Evolutionary conservation across 805 yeast genomes (phyloP).

Genomic region (Zygoascus tannicola): DNA sequence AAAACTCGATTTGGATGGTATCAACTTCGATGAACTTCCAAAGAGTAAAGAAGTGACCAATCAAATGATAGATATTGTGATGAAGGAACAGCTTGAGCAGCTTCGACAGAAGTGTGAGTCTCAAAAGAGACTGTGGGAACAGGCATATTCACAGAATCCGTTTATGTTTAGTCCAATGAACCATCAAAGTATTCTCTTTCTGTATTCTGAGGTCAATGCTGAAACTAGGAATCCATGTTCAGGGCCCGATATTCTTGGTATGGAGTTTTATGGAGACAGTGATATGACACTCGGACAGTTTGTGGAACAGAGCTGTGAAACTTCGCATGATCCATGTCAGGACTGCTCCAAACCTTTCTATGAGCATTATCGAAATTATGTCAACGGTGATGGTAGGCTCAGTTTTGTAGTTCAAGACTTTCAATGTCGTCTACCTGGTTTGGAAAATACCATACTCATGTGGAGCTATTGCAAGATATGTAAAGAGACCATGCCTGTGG

Average conservation of each 20-base stretch:
- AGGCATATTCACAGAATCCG: slow-evolving; percentile 42
- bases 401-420: slow-evolving; percentile 64
- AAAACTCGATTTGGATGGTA: slow-evolving; percentile 8
- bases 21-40: slow-evolving; percentile 1
- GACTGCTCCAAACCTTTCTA: slow-evolving; percentile 67
- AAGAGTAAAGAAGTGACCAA: slow-evolving; percentile 24
- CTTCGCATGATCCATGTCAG: slow-evolving; percentile 58
- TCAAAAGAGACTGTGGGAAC: slow-evolving; percentile 59
- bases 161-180: slow-evolving; percentile 56
- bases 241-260: slow-evolving; percentile 78
- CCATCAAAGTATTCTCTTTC: slow-evolving; percentile 70
- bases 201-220: slow-evolving; percentile 74
- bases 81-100: slow-evolving; percentile 23
- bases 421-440: slow-evolving; percentile 47
- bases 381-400: slow-evolving; percentile 76
- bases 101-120: slow-evolving; percentile 28
- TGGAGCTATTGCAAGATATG: slow-evolving; percentile 91
- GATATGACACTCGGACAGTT: slow-evolving; percentile 87
- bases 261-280: slow-evolving; percentile 83
- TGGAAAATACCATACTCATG: slow-evolving; percentile 62
- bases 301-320: slow-evolving; percentile 66
- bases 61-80: slow-evolving; percentile 31
- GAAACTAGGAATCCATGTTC: slow-evolving; percentile 84
- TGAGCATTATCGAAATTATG: slow-evolving; percentile 80
- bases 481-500: slow-evolving; percentile 60